Evolutionary conservation across 495 filamentous ascomycete species (phyloP).

Genomic region (Hyphodiscus hymeniophilus): DNA sequence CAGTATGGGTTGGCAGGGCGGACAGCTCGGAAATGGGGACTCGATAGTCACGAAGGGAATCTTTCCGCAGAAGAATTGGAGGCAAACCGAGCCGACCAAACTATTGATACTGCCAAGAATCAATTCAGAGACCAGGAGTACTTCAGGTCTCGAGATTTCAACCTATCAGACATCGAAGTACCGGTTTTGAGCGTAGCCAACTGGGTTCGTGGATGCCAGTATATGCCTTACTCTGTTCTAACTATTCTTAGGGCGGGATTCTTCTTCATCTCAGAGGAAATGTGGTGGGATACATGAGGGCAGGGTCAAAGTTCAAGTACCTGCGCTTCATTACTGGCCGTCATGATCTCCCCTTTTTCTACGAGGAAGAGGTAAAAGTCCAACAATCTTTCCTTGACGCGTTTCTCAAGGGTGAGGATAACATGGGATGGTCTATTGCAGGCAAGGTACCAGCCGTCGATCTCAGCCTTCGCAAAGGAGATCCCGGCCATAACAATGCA

Average conservation of each 20-base stretch:
- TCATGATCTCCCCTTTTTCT: slow-evolving; percentile 67
- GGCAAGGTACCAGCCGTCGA: slow-evolving; percentile 49
- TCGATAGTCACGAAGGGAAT: slow-evolving; percentile 45
- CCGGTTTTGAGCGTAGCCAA: slow-evolving; percentile 56
- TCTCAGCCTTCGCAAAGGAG: slow-evolving; percentile 50
- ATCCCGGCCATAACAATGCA: slow-evolving; percentile 55
- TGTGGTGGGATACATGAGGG: slow-evolving; percentile 50
- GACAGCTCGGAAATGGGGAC: background rate
- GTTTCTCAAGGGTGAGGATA: slow-evolving; percentile 57
- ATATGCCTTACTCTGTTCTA: too few species aligned
- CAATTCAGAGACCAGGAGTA: slow-evolving; percentile 51
- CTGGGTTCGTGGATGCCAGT: too few species aligned
- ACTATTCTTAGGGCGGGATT: too few species aligned
- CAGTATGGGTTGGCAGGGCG: slow-evolving; percentile 47
- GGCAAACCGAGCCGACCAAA: slow-evolving; percentile 47
- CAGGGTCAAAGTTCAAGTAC: slow-evolving; percentile 55
- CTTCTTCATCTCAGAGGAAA: slow-evolving; percentile 56
- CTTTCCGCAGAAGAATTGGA: slow-evolving; percentile 41
- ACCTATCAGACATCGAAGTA: slow-evolving; percentile 51
- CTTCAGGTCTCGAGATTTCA: slow-evolving; percentile 53
- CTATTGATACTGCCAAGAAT: slow-evolving; percentile 43
- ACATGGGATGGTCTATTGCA: slow-evolving; percentile 43
- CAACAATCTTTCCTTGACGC: slow-evolving; percentile 59
- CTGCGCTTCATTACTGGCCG: slow-evolving; percentile 59
- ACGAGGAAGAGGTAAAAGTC: slow-evolving; percentile 52